These are phyloP conservation scores for Phytophthora brassicae DNA, from an alignment of 352 stramenopile species.

Conservation along the genomic window DNA sequence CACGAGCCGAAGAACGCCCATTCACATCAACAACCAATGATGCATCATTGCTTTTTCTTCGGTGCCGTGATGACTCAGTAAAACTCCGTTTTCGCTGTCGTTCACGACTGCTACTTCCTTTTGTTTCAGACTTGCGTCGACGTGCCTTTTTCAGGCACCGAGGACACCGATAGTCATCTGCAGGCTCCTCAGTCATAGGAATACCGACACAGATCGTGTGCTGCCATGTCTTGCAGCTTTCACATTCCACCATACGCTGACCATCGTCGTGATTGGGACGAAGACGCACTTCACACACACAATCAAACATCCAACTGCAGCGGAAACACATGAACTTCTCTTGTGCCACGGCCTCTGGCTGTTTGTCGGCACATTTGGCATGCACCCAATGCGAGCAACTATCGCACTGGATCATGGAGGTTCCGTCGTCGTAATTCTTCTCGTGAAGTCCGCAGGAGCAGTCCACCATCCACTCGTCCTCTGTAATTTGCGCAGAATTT, in stretches of 20 bases:
- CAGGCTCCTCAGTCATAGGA: constrained; percentile 46
- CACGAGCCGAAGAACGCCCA: constrained; percentile 21
- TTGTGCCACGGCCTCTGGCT: constrained; percentile 36
- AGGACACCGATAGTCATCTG: constrained; percentile 59
- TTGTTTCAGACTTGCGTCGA: constrained; percentile 21
- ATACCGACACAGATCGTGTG: constrained; percentile 70
- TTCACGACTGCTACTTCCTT: constrained; percentile 21
- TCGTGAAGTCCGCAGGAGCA: constrained; percentile 54
- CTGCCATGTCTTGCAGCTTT: constrained; percentile 71
- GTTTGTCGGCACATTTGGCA: constrained; percentile 48
- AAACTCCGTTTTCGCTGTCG: constrained; percentile 24
- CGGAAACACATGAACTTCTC: constrained; percentile 66
- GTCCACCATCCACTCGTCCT: constrained; percentile 63
- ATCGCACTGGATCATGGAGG: constrained; percentile 69
- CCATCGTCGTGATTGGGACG: constrained; percentile 70
- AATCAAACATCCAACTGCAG: constrained; percentile 76
- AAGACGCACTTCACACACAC: constrained; percentile 52
- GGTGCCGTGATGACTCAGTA: constrained; percentile 4
- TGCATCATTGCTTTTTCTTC: constrained; percentile 20
- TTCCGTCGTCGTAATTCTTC: constrained; percentile 64
- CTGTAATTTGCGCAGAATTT: constrained; percentile 5
- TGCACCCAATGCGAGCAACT: constrained; percentile 63
- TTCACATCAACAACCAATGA: constrained; percentile 19
- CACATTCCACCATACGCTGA: constrained; percentile 73
- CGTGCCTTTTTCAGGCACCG: constrained; percentile 42